Conservation (phyloP, 2,329 filamentous ascomycete species). For the Talaromyces marneffei region DNA sequence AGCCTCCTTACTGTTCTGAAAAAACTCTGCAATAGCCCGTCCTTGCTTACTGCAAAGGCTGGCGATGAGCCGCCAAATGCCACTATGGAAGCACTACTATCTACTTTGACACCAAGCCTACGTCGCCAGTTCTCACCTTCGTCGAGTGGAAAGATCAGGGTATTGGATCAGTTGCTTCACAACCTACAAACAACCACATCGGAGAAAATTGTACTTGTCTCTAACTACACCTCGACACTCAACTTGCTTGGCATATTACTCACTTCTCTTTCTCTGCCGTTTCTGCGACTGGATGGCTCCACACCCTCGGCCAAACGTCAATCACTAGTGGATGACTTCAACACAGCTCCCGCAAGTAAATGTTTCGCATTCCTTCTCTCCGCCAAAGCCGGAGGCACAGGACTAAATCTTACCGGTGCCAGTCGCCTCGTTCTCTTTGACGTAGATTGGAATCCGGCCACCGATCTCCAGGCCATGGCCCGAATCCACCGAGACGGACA, state of each 20-base stretch:
- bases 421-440: constrained; percentile 66
- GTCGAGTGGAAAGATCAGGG: constrained; percentile 60
- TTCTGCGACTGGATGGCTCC: constrained; percentile 63
- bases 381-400: constrained; percentile 64
- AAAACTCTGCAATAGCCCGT: constrained; percentile 68
- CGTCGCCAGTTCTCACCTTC: constrained; percentile 50
- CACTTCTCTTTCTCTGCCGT: constrained; percentile 54
- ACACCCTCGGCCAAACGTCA: constrained; percentile 61
- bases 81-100: constrained; percentile 44
- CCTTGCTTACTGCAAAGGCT: constrained; percentile 51
- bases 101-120: constrained; percentile 51
- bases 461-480: constrained; percentile 68
- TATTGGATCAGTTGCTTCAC: constrained; percentile 61
- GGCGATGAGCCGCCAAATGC: constrained; percentile 43
- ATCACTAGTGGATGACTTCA: constrained; percentile 64
- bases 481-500: constrained; percentile 69
- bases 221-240: constrained; percentile 68
- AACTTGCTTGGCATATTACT: constrained; percentile 61
- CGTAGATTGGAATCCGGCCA: constrained; percentile 70
- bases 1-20: constrained; percentile 68
- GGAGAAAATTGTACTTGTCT: constrained; percentile 70
- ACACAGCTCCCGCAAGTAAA: constrained; percentile 50
- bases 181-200: constrained; percentile 55
- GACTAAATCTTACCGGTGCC: constrained; percentile 65
- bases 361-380: constrained; percentile 67